Base-by-base conservation (phyloP, 371 early-diverging fungal species). In the Capillidium rhysosporum region DNA sequence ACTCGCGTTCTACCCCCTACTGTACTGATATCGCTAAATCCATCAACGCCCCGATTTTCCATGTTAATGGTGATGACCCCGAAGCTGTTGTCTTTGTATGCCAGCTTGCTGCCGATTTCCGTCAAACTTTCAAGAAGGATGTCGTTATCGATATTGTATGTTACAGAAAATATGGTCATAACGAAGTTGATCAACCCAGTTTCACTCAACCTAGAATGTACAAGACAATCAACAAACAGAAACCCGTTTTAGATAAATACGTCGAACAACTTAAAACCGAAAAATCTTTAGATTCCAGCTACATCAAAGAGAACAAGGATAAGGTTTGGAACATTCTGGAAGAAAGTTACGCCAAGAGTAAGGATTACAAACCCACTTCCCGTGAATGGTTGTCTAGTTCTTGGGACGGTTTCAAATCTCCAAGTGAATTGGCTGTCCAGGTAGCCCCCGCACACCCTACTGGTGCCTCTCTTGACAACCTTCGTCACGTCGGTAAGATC, bases 141-240 rank as follows among this genome's bases (percentile, higher is more conserved):
- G 85, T 89, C 54, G 92, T 97, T 23, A 73, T 97, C 59, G 96
- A 97, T 57, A 76, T 97, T 52, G 89, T 95, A 25, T 87, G 92
- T 67, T 97, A 94, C 80, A 82, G 97, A 57, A 83, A 86, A 62
- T 84, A 92, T 56, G 97, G 97, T 44, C 97, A 97, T 82, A 97
- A 97, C 70, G 97, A 97, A 71, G 85, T 87, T 34, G 97, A 97
- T 70, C 91, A 94, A 69, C 97, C 97, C 47, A 80, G 79, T 62
- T 97, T 97, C 73, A 97, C 97, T 18, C 97, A 97, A 67, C 97
- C 97, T 43, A 73, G 76, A 61, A 95, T 96, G 97, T 96, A 96
- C 72, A 68, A 84, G 67, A 78, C 77, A 54, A 89, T 96, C 67
- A 71, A 72, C 55, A 75, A 82, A 66, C 86, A 88, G 76, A 61